Conservation (phyloP, 2,329 filamentous ascomycete genomes). For the Ascochyta viciae-villosae region DNA sequence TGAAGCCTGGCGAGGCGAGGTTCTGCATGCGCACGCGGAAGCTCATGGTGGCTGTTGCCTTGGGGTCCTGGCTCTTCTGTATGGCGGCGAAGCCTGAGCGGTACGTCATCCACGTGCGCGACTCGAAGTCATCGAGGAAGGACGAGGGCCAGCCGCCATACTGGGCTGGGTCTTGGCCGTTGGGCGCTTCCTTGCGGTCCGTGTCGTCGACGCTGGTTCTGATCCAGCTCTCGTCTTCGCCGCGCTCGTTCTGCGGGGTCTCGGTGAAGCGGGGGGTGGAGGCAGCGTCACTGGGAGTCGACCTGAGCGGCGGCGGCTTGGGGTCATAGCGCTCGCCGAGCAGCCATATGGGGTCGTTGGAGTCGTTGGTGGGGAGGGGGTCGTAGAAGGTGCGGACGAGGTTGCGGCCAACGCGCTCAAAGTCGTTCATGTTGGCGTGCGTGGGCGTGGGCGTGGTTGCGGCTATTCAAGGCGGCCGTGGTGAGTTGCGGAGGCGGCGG, state of each 20-base stretch:
- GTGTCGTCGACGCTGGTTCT: slow-evolving; percentile 72
- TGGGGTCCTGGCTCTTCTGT: slow-evolving; percentile 76
- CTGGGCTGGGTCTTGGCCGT: slow-evolving; percentile 45
- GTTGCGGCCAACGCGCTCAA: slow-evolving; percentile 76
- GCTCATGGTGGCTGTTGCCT: slow-evolving; percentile 74
- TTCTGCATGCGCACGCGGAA: slow-evolving; percentile 84
- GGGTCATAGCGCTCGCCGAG: slow-evolving; percentile 67
- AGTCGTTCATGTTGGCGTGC: slow-evolving; percentile 65
- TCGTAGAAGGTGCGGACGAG: slow-evolving; percentile 94
- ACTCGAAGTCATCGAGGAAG: slow-evolving; percentile 93
- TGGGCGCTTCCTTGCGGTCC: slow-evolving; percentile 64
- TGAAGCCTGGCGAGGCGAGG: slow-evolving; percentile 84
- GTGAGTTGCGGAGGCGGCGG: slow-evolving; percentile 17
- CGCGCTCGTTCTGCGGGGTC: slow-evolving; percentile 35
- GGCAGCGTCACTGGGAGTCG: slow-evolving; percentile 25
- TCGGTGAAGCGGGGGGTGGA: slow-evolving; percentile 25
- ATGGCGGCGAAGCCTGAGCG: slow-evolving; percentile 86
- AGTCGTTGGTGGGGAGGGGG: slow-evolving; percentile 83
- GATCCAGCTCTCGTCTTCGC: slow-evolving; percentile 63
- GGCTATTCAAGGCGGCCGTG: slow-evolving; percentile 16
- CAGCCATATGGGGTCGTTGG: slow-evolving; percentile 80
- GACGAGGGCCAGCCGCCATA: slow-evolving; percentile 77
- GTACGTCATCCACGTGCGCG: slow-evolving; percentile 95
- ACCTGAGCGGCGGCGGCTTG: slow-evolving; percentile 33
- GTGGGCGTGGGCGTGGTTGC: neutral